Evolutionary conservation across 2,329 filamentous ascomycete genomes (phyloP).

Genomic region (Diaporthe sp.): DNA sequence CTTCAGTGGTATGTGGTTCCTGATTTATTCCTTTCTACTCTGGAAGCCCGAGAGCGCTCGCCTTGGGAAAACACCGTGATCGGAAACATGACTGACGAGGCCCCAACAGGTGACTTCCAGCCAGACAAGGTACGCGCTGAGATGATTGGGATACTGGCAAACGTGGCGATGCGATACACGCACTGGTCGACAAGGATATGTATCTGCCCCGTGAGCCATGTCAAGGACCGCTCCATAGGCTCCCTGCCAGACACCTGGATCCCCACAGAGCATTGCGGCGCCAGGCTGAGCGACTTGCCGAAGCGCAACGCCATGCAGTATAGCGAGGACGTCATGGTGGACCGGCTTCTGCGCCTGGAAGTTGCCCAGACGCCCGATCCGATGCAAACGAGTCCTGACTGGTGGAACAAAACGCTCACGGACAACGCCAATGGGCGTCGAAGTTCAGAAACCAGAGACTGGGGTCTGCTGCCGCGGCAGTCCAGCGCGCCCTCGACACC

Average conservation of each 20-base stretch:
- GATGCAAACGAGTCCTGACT: not conserved
- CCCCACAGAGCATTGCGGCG: not conserved
- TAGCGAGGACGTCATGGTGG: not conserved
- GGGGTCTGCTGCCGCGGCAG: too few relatives aligned
- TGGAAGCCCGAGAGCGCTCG: not conserved
- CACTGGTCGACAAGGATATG: not conserved
- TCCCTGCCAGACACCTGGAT: not conserved
- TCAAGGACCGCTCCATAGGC: not conserved
- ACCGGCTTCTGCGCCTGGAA: not conserved
- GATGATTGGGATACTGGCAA: constrained; percentile 5
- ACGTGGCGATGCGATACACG: not conserved
- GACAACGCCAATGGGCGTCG: too few relatives aligned
- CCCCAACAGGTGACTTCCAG: not conserved
- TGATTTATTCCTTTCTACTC: too few relatives aligned
- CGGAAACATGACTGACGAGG: not conserved
- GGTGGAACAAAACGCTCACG: too few relatives aligned
- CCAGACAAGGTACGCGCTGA: not conserved
- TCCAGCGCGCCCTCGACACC: too few relatives aligned
- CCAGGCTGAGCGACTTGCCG: not conserved
- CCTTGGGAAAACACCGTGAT: too few relatives aligned
- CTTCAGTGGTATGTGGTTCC: not conserved
- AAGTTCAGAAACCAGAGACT: too few relatives aligned
- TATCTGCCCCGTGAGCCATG: not conserved
- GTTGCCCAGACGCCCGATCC: not conserved
- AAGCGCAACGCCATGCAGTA: not conserved